Evolutionary conservation across 345 rosid genomes (phyloP).

Genomic region (Aquilaria yunnanensis): DNA sequence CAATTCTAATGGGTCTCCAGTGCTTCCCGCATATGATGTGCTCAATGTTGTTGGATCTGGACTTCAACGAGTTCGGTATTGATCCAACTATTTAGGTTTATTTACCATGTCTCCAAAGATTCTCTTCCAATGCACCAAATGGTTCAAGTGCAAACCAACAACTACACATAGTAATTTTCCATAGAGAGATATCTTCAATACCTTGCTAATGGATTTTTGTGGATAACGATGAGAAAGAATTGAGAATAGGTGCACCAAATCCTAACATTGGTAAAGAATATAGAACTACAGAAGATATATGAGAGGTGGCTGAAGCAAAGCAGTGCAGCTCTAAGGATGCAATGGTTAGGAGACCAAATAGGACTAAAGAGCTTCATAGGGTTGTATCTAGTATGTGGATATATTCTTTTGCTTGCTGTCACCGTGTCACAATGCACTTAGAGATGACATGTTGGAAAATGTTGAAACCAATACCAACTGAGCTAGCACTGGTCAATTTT

Average conservation of each 20-base stretch:
- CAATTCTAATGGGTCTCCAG: constrained; percentile 38
- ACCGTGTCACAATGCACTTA: constrained; percentile 22
- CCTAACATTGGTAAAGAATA: constrained; percentile 65
- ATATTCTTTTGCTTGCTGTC: constrained; percentile 25
- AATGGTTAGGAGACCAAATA: constrained; percentile 43
- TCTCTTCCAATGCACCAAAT: constrained; percentile 15
- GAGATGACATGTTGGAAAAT: too few relatives aligned
- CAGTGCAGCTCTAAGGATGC: constrained; percentile 38
- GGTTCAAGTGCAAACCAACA: constrained; percentile 31
- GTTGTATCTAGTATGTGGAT: constrained; percentile 55
- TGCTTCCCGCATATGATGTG: constrained; percentile 59
- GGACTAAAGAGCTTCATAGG: constrained; percentile 76
- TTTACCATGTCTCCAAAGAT: constrained; percentile 44
- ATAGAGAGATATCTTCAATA: constrained; percentile 53
- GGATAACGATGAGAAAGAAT: constrained; percentile 37
- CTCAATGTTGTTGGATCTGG: constrained; percentile 46
- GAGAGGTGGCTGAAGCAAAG: constrained; percentile 59
- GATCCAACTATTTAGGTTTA: constrained; percentile 50
- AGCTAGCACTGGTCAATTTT: too few relatives aligned
- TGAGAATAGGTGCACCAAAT: constrained; percentile 74
- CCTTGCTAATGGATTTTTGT: constrained; percentile 93
- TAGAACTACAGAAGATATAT: constrained; percentile 55
- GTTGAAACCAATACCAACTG: too few relatives aligned
- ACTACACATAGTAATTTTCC: constrained; percentile 63
- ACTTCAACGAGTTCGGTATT: constrained; percentile 55